These are phyloP conservation scores for Termitomyces sp. DNA, from an alignment of 768 basidiomycete genomes.

Conservation along the genomic window DNA sequence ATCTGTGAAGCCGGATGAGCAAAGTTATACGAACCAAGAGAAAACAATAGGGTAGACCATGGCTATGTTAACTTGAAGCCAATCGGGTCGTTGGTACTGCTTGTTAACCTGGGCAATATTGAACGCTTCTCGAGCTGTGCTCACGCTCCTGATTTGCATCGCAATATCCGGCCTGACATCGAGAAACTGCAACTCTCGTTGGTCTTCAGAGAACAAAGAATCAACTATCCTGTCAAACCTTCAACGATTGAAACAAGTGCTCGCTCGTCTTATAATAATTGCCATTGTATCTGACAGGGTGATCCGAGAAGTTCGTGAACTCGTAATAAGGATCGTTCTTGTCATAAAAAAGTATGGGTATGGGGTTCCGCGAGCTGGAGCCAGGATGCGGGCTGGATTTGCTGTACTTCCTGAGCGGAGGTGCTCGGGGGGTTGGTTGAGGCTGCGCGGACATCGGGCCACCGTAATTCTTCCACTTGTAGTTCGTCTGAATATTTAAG, in stretches of 20 bases:
- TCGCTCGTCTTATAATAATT: slow-evolving; percentile 71
- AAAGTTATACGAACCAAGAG: neutral
- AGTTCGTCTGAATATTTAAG: neutral
- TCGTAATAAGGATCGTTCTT: slow-evolving; percentile 62
- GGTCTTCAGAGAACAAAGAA: neutral
- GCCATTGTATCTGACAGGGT: slow-evolving; percentile 54
- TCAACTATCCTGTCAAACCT: slow-evolving; percentile 31
- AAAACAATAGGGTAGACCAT: slow-evolving; percentile 37
- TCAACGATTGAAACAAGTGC: slow-evolving; percentile 74
- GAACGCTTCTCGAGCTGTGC: slow-evolving; percentile 57
- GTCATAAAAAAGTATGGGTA: slow-evolving; percentile 58
- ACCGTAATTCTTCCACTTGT: neutral
- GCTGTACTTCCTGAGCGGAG: neutral
- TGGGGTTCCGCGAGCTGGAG: slow-evolving; percentile 6
- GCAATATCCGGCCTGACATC: slow-evolving; percentile 57
- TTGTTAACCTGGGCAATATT: slow-evolving; percentile 63
- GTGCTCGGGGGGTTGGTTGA: neutral
- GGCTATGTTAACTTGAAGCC: slow-evolving; percentile 61
- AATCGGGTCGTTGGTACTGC: slow-evolving; percentile 57
- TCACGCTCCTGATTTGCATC: slow-evolving; percentile 63
- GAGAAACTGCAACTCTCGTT: slow-evolving; percentile 45
- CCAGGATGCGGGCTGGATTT: slow-evolving; percentile 4
- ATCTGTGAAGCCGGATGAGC: slow-evolving; percentile 41
- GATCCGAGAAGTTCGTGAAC: slow-evolving; percentile 72
- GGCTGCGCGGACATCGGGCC: slow-evolving; percentile 4